These are phyloP conservation scores for Cordyceps farinosa DNA, from an alignment of 2,329 filamentous ascomycete species.

Conservation along the genomic window DNA sequence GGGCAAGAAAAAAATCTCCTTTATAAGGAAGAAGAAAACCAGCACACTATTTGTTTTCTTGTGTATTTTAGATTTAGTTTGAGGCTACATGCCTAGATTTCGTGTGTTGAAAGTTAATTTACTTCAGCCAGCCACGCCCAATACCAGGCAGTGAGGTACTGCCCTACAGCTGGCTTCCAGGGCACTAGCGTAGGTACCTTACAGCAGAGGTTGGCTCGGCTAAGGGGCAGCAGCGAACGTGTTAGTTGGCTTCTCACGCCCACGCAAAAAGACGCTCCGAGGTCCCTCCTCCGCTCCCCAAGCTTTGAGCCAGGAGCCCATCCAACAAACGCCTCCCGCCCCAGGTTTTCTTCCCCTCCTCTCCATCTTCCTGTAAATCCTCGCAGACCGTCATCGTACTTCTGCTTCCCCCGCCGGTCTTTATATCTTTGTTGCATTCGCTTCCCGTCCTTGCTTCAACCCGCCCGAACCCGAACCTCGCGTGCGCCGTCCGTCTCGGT, in stretches of 20 bases:
- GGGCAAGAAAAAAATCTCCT: no score
- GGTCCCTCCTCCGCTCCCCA: constrained; percentile 9
- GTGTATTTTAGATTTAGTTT: no score
- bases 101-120: no score
- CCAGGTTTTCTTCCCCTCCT: constrained; percentile 12
- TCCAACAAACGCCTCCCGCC: not conserved
- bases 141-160: no score
- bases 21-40: no score
- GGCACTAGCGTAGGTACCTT: not conserved
- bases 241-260: constrained; percentile 8
- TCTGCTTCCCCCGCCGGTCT: constrained; percentile 15
- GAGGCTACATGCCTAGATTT: no score
- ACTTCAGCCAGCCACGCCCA: no score
- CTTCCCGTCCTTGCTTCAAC: not conserved
- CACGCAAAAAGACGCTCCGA: constrained; percentile 6
- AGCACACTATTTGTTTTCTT: no score
- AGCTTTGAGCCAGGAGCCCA: not conserved
- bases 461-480: not conserved
- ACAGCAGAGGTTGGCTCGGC: not conserved
- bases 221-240: constrained; percentile 11
- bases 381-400: constrained; percentile 9
- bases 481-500: not conserved
- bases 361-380: not conserved
- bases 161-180: no score
- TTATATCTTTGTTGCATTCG: constrained; percentile 5